Percentiles rank a stretch among this genome's conserved stretches.
phyloP scores from a whole-genome alignment of 805 yeast genomes.

The Saccharomyces kudriavzevii region DNA sequence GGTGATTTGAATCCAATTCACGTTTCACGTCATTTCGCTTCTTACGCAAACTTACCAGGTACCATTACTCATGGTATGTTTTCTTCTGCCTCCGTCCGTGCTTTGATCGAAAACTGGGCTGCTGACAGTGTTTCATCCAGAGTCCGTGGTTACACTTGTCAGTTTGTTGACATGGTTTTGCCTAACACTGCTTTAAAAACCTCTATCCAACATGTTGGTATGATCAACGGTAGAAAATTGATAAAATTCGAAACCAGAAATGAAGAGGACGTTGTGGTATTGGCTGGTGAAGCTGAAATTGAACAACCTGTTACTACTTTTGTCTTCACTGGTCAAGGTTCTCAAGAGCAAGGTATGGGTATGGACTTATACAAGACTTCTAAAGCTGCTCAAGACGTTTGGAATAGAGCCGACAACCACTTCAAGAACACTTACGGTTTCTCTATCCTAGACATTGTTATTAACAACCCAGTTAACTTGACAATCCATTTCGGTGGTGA shows the following conservation, averaged over 20 bases:
- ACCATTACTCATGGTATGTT: slow-evolving; percentile 99
- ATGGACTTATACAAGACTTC: slow-evolving; percentile 93
- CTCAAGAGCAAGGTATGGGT: slow-evolving; percentile 99
- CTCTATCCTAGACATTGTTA: slow-evolving; percentile 92
- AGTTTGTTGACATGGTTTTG: slow-evolving; percentile 92
- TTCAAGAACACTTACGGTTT: slow-evolving; percentile 92
- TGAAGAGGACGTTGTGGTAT: slow-evolving; percentile 71
- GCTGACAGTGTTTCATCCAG: slow-evolving; percentile 94
- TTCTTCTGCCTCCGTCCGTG: slow-evolving; percentile 91
- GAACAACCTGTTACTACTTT: slow-evolving; percentile 96
- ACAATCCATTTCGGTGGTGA: slow-evolving; percentile 98
- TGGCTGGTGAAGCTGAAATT: slow-evolving; percentile 94
- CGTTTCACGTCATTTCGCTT: slow-evolving; percentile 89
- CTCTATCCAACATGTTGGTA: slow-evolving; percentile 88
- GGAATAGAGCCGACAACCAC: slow-evolving; percentile 97
- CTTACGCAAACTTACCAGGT: slow-evolving; percentile 89
- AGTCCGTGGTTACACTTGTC: slow-evolving; percentile 87
- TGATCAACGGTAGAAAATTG: slow-evolving; percentile 98
- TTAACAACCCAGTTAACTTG: slow-evolving; percentile 88
- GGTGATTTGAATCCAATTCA: slow-evolving; percentile 99
- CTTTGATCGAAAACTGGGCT: slow-evolving; percentile 95
- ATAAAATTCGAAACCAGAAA: slow-evolving; percentile 85
- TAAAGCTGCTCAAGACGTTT: slow-evolving; percentile 85
- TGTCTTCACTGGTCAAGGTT: slow-evolving; percentile 99
- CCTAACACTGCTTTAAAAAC: slow-evolving; percentile 89